These are phyloP conservation scores for Neotropicomus parvogracilis DNA, from an alignment of 1,284 basidiomycete genomes.

Conservation along the genomic window DNA sequence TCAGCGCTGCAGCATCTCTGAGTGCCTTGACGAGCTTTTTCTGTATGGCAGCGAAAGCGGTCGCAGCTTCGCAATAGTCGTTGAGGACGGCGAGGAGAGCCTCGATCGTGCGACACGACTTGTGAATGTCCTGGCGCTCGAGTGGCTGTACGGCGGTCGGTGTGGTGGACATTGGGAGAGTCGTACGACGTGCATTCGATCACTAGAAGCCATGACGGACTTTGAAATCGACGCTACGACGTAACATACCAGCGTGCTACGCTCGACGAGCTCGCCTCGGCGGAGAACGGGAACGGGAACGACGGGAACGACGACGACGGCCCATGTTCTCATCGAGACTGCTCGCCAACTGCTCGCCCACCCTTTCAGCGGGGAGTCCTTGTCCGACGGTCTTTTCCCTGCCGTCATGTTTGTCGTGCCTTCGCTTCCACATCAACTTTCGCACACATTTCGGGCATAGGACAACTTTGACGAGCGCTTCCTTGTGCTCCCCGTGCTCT, in stretches of 20 bases:
- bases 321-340: too few species aligned
- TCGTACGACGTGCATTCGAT: too few species aligned
- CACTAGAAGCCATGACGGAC: too few species aligned
- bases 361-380: background rate
- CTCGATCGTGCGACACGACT: slow-evolving; percentile 73
- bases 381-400: slow-evolving; percentile 1
- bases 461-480: slow-evolving; percentile 85
- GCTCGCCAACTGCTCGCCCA: too few species aligned
- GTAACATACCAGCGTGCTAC: too few species aligned
- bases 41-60: slow-evolving; percentile 59
- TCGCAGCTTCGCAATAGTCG: slow-evolving; percentile 69
- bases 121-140: slow-evolving; percentile 71
- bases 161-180: slow-evolving; percentile 15
- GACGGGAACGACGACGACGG: background rate
- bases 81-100: slow-evolving; percentile 60
- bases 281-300: slow-evolving; percentile 21
- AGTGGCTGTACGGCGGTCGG: slow-evolving; percentile 23
- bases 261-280: slow-evolving; percentile 11
- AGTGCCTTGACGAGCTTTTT: slow-evolving; percentile 71
- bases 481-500: slow-evolving; percentile 72
- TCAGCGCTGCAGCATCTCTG: slow-evolving; percentile 58
- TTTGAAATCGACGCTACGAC: slow-evolving; percentile 18
- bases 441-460: slow-evolving; percentile 73
- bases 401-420: slow-evolving; percentile 53
- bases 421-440: slow-evolving; percentile 85